Base-by-base conservation (phyloP, 2,329 filamentous ascomycete genomes). In the Aphanocladium album region DNA sequence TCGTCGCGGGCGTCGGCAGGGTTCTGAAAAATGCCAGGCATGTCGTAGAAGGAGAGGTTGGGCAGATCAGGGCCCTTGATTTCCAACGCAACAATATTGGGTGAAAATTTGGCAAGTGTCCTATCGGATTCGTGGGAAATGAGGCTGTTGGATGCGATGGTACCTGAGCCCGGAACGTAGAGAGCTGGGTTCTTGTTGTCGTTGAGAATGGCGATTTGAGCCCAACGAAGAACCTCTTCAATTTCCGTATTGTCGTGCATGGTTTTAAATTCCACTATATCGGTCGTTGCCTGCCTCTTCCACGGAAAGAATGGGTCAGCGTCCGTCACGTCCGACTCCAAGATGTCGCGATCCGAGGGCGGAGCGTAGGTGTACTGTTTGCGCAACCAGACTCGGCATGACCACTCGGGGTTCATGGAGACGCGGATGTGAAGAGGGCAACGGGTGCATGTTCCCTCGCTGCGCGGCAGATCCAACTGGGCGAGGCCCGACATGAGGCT, bases 371-470 rank as follows among this genome's bases (percentile, higher is more conserved):
- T 72, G 66, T 89, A 93, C n/a, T 85, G 83, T 8, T 82, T 79
- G 4, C 87, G 83, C 0, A 96, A 72, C 0, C 80, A 85, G 0
- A 96, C 81, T 0, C 80, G 79, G 57, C 90, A 95, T 0, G 79
- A 83, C 87, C 90, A 95, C 0, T 81, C 75, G 0, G 79, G 75
- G 1, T 76, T 77, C 17, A 76, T 74, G 2, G 83, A 87, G 0
- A 91, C 80, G 0, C 89, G 87, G 55, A 96, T 95, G 59, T 92
- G 89, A 0, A 96, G 81, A 0, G 91, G 91, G 61, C 90, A 96
- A 0, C 89, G 77, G 0, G 92, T 96, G 68, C 92, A 96, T 0
- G 88, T 89, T 0, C 88, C 89, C 4, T 83, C 82, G 45, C 82
- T 84, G 1, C 88, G 81, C 0, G 91, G 91, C 0, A 93, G 83